Conservation (phyloP, 139 green algal genomes). For the Chlorella sp. region DNA sequence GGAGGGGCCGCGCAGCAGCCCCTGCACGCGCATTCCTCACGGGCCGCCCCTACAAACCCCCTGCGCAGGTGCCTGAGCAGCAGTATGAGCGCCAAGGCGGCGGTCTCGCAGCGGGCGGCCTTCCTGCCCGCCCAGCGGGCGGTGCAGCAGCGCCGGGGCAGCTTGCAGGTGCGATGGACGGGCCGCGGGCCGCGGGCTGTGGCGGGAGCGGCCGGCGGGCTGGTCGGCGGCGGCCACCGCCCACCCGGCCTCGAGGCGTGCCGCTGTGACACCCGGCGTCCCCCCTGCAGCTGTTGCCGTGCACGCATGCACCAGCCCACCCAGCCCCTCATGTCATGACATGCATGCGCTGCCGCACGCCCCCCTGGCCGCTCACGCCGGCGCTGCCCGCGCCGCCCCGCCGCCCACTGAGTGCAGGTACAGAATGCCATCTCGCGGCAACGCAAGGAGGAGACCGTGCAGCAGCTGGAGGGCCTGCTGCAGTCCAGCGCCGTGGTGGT, state of each 20-base stretch:
- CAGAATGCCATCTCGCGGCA: conserved; percentile 75
- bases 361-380: neutral
- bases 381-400: neutral
- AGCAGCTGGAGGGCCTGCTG: conserved; percentile 74
- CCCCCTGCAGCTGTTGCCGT: neutral
- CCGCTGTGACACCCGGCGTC: neutral
- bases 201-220: neutral
- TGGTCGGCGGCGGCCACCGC: neutral
- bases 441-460: conserved; percentile 83
- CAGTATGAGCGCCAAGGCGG: conserved; percentile 29
- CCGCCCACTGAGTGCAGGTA: conserved; percentile 58
- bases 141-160: conserved; percentile 34
- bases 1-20: neutral
- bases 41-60: neutral
- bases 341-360: neutral
- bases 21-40: neutral
- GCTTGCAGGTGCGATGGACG: conserved; percentile 6
- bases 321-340: no score
- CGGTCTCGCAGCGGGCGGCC: conserved; percentile 28
- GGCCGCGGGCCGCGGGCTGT: neutral
- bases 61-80: conserved; percentile 18
- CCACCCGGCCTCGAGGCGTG: neutral
- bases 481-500: conserved; percentile 82
- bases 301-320: neutral
- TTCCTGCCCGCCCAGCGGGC: conserved; percentile 28